phyloP scores from a whole-genome alignment of 1,284 basidiomycete genomes.

The Irpex lacteus region DNA sequence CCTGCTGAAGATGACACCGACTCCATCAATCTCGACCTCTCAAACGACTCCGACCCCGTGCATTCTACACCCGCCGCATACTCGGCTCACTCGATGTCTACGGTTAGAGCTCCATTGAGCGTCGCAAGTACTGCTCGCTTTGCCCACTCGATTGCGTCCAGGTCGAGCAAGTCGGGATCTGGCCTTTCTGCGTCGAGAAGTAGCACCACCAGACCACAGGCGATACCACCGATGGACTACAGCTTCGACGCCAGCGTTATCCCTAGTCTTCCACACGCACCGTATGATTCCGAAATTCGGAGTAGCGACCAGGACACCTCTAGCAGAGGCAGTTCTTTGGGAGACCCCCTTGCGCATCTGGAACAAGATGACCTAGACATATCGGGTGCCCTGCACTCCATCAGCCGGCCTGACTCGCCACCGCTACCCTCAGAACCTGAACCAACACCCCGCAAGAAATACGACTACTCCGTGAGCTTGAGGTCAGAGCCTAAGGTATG shows the following conservation, averaged over 20 bases:
- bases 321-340: slow-evolving; percentile 42
- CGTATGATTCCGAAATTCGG: slow-evolving; percentile 37
- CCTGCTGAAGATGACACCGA: slow-evolving; percentile 19
- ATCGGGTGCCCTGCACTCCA: slow-evolving; percentile 55
- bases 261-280: slow-evolving; percentile 46
- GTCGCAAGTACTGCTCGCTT: slow-evolving; percentile 69
- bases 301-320: slow-evolving; percentile 37
- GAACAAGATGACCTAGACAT: slow-evolving; percentile 47
- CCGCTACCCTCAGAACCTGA: slow-evolving; percentile 31
- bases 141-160: slow-evolving; percentile 57
- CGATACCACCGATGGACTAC: slow-evolving; percentile 23
- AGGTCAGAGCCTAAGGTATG: slow-evolving; percentile 64
- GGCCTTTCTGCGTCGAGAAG: slow-evolving; percentile 13
- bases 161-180: slow-evolving; percentile 32
- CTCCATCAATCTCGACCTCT: slow-evolving; percentile 24
- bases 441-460: slow-evolving; percentile 40
- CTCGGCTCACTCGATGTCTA: slow-evolving; percentile 38
- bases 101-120: slow-evolving; percentile 47
- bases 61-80: slow-evolving; percentile 63
- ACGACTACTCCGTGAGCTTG: slow-evolving; percentile 62
- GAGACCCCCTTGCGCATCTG: slow-evolving; percentile 46
- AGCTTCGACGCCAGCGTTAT: slow-evolving; percentile 64
- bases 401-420: slow-evolving; percentile 55
- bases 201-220: slow-evolving; percentile 7
- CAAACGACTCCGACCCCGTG: slow-evolving; percentile 37